A percentile compares a stretch with the other conserved stretches of the same genome.
These are phyloP conservation scores for Glaciozyma martinii DNA, from an alignment of 768 basidiomycete genomes.

Conservation along the genomic window DNA sequence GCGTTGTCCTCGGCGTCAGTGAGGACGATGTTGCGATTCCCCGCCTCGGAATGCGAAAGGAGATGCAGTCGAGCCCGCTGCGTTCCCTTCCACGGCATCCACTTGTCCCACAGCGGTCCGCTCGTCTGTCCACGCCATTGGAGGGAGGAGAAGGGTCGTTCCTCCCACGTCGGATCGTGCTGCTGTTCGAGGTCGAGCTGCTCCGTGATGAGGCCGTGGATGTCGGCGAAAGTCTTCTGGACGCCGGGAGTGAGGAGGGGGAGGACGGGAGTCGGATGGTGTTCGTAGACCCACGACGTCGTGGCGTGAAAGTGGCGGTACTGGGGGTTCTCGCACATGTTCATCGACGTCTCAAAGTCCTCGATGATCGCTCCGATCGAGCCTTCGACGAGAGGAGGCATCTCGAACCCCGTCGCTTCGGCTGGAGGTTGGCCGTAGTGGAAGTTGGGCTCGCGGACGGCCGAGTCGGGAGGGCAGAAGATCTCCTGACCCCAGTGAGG, in stretches of 20 bases:
- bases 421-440: constrained; percentile 23
- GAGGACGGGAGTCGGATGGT: constrained; percentile 31
- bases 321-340: constrained; percentile 34
- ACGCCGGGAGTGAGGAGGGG: constrained; percentile 35
- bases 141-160: constrained; percentile 40
- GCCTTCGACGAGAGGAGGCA: neutral
- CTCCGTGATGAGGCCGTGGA: constrained; percentile 35
- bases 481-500: constrained; percentile 34
- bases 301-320: constrained; percentile 36
- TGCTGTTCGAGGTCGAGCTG: constrained; percentile 35
- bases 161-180: constrained; percentile 40
- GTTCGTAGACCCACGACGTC: constrained; percentile 32
- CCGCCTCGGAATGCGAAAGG: constrained; percentile 31
- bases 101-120: constrained; percentile 35
- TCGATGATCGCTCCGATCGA: neutral
- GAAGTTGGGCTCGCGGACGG: constrained; percentile 30
- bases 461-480: constrained; percentile 31
- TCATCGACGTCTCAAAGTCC: constrained; percentile 31
- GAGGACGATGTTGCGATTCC: constrained; percentile 26
- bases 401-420: neutral
- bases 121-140: constrained; percentile 45
- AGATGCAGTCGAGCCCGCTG: constrained; percentile 36
- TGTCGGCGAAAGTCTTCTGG: constrained; percentile 32
- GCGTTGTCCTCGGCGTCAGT: constrained; percentile 25
- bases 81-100: constrained; percentile 34